Conservation (phyloP, 225 moss, liverwort and hornwort genomes). For the Thuidium tamariscinum region DNA sequence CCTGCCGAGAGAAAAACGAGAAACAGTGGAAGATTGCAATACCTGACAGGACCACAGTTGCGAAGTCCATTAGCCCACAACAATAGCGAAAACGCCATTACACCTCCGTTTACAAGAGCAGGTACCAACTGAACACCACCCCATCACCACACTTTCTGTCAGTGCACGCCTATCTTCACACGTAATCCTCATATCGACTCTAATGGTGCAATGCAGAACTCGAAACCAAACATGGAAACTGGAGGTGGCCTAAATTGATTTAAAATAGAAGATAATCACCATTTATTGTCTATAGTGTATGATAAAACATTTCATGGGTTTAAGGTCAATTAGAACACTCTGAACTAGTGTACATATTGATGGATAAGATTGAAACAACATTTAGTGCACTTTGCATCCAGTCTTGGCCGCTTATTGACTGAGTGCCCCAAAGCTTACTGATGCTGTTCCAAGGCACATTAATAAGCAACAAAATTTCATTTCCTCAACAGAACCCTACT, state of each 20-base stretch:
- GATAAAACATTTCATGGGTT: background rate
- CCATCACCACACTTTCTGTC: background rate
- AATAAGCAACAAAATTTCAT: background rate
- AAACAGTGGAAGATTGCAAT: background rate
- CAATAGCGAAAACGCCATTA: conserved; percentile 70
- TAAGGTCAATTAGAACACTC: background rate
- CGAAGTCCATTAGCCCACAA: conserved; percentile 91
- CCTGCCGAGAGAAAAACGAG: background rate
- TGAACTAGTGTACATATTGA: background rate
- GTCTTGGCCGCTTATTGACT: background rate
- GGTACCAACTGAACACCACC: conserved; percentile 51
- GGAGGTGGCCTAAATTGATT: background rate
- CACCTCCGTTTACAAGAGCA: conserved; percentile 66
- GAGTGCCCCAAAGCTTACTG: background rate
- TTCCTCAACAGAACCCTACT: background rate
- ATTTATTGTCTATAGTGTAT: background rate
- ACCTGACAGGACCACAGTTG: conserved; percentile 91
- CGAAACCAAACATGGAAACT: background rate
- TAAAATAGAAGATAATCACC: background rate
- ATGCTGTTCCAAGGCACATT: background rate
- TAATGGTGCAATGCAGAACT: background rate
- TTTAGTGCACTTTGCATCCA: background rate
- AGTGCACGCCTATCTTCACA: background rate
- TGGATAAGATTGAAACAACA: background rate
- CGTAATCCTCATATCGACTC: background rate